phyloP scores from a whole-genome alignment of 371 early-diverging fungal genomes.

The Rhizopus delemar region DNA sequence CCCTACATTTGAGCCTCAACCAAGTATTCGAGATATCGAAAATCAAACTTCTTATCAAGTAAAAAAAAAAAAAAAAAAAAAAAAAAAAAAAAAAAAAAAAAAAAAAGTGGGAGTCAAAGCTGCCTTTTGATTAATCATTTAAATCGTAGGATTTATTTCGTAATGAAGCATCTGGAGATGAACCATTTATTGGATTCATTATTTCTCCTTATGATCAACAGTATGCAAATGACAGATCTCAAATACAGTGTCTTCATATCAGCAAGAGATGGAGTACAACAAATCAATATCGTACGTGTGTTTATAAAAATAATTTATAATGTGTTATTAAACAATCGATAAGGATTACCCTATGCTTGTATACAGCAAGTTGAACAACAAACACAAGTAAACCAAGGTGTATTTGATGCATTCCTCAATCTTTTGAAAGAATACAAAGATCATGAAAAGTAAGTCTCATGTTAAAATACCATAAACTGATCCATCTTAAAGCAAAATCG shows the following conservation, averaged over 20 bases:
- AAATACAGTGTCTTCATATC: constrained; percentile 56
- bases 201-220: constrained; percentile 67
- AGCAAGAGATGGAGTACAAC: constrained; percentile 42
- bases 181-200: constrained; percentile 83
- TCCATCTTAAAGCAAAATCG: constrained; percentile 30
- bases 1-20: constrained; percentile 45
- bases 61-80: constrained; percentile 1
- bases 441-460: constrained; percentile 51
- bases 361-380: constrained; percentile 38
- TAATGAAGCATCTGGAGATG: constrained; percentile 57
- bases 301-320: neutral
- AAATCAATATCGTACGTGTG: constrained; percentile 40
- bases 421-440: constrained; percentile 51
- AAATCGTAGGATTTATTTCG: constrained; percentile 49
- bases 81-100: constrained; percentile 6
- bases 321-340: neutral
- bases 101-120: neutral
- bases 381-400: constrained; percentile 37
- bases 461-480: neutral
- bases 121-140: constrained; percentile 3
- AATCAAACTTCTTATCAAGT: constrained; percentile 81
- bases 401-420: constrained; percentile 44
- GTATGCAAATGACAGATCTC: constrained; percentile 39
- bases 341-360: constrained; percentile 54
- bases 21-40: constrained; percentile 63